Base-by-base conservation (phyloP, 441 rosid genomes). In the Capsella rubella region DNA sequence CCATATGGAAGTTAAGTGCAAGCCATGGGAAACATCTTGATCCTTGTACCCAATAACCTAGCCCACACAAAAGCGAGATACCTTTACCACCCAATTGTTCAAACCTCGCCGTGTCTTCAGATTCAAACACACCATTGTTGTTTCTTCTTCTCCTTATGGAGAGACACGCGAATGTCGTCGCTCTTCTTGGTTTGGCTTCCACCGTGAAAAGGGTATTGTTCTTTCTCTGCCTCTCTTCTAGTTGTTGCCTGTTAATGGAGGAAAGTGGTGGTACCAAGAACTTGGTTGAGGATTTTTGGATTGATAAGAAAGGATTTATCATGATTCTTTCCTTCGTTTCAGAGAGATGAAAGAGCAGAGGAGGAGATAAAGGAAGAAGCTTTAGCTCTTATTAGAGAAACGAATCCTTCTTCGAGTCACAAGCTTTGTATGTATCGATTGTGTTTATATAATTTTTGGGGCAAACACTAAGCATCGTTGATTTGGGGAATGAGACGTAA, bases 11-110 rank as follows among this genome's bases (percentile, higher is more conserved):
- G 81, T 88, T 92, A 71, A 88, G 87, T 56, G 94, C 87, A 72
- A 92, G 72, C 97, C 97, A 92, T 66, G 97, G 94, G 73, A 92
- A 92, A 80, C 94, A 86, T 80, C 97, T 82, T 64, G 86, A 88
- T 0, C 97, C 97, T 72, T 92, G 95, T 16, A 87, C 75, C 89
- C 94, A 90, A 64, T 90, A 92, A 68, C 96, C 97, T 74, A 88
- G 69, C 27, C 92, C 97, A 81, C 97, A 88, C 43, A 68, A 55
- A 70, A 46, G 75, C 63, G 73, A 28, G 87, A 85, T 87, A 71
- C 84, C 82, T 47, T 67, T 72, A 18, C 71, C 84, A 65, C 57
- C 83, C 80, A 73, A 73, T 61, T 53, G 87, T 46, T 73, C 74
- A 70, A 73, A 84, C 40, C 53, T 76, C 65, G 12, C 80, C 34